Base-by-base conservation (phyloP, 257 asterid genomes). In the Solanum paucissectum region DNA sequence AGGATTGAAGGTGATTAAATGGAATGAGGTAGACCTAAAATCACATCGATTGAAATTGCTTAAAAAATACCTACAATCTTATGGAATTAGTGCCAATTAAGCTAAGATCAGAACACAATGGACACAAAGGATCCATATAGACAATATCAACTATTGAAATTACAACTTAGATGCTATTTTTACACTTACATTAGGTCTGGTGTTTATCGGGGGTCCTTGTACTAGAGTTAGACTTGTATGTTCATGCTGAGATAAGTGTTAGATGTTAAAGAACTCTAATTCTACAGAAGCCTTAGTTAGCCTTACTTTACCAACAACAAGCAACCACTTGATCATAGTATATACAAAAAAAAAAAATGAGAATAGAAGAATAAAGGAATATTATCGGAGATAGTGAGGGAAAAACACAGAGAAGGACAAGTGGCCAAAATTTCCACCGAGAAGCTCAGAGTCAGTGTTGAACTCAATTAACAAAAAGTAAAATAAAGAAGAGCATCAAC, bases 401-500 rank as follows among this genome's bases (percentile, higher is more conserved):
- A 79, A 16, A 40, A 36, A 32, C 66, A 79, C 9, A 79, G 64
- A 79, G 38, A 44, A 79, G 60, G 44, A 82, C 29, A 82, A 82
- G 20, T 74, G 34, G 29, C 36, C 74, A 9, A 36, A 38, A 34
- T 49, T 73, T 52, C 38, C 68, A 18, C 29, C 0, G 44, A 82
- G 69, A 82, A 32, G 44, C 29, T 49, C 12, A 82, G 14, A 82
- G 12, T 49, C 25, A 27, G 32, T 79, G 25, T 27, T 79, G 27
- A 76, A 6, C 64, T 42, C 62, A 77, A 42, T 77, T 4, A 52
- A 77, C 58, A 87, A 87, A 71, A 72, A 8, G 46, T 1, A 72
- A 38, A 44, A 77, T 29, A 44, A 83, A 40, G 62, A 49, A 82
- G 86, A 82, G 69, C 27, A 82, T 82, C 86, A 27, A 90, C 96